Evolutionary conservation across 2,329 filamentous ascomycete species (phyloP).

Genomic region (Berkeleyomyces rouxiae): DNA sequence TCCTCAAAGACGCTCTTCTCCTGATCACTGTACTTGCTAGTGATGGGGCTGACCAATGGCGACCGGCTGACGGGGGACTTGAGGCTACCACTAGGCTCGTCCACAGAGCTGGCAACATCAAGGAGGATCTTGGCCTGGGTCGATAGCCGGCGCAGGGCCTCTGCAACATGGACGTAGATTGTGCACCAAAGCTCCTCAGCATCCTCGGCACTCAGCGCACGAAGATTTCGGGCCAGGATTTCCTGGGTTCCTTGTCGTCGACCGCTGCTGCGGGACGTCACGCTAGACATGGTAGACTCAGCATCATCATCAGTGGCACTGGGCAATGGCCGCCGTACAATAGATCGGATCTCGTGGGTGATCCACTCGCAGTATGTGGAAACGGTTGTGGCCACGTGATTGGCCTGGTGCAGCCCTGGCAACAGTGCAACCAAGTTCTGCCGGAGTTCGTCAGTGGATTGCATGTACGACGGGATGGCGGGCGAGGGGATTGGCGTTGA

Average conservation of each 20-base stretch:
- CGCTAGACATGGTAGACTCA: constrained; percentile 73
- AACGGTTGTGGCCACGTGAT: constrained; percentile 66
- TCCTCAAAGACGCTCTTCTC: constrained; percentile 47
- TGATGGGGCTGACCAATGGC: constrained; percentile 34
- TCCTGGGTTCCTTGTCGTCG: constrained; percentile 45
- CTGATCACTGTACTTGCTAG: constrained; percentile 24
- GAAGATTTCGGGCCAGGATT: constrained; percentile 72
- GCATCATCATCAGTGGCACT: constrained; percentile 90
- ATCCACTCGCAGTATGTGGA: constrained; percentile 69
- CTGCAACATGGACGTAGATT: constrained; percentile 76
- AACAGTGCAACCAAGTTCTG: constrained; percentile 53
- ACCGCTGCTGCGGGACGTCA: constrained; percentile 32
- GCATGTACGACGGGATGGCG: constrained; percentile 61
- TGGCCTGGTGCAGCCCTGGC: constrained; percentile 63
- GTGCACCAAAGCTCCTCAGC: constrained; percentile 68
- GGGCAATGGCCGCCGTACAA: constrained; percentile 73
- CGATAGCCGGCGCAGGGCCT: constrained; percentile 68
- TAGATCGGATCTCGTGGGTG: constrained; percentile 66
- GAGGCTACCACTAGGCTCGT: constrained; percentile 21
- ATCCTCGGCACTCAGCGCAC: constrained; percentile 66
- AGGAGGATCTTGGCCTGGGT: constrained; percentile 90
- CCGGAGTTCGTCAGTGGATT: constrained; percentile 53
- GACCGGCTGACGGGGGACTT: constrained; percentile 34
- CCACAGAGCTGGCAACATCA: constrained; percentile 69
- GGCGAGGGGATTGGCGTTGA: constrained; percentile 23